Evolutionary conservation across 148 eudicot species (phyloP).

Genomic region (Camellia japonica): DNA sequence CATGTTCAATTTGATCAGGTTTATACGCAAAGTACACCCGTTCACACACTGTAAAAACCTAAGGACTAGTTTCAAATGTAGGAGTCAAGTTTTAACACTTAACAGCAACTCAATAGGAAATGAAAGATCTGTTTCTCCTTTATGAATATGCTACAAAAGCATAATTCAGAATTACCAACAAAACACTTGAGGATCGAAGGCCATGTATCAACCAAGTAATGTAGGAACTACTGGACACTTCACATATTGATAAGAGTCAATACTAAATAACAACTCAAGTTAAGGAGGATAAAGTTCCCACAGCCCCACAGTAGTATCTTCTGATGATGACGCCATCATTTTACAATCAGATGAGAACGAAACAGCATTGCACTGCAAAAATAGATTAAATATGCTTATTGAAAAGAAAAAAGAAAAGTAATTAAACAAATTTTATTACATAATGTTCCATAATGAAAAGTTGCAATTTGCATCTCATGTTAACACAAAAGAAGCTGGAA

Average conservation of each 20-base stretch:
- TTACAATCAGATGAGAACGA: conserved; percentile 62
- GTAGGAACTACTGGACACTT: not conserved
- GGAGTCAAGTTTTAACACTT: no score
- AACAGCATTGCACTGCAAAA: conserved; percentile 75
- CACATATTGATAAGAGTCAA: not conserved
- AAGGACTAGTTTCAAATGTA: no score
- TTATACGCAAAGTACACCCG: no score
- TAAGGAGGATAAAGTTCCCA: conserved; percentile 79
- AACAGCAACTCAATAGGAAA: not conserved
- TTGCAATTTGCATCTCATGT: not conserved
- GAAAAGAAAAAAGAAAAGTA: not conserved
- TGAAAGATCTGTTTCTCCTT: not conserved
- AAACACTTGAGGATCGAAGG: no score
- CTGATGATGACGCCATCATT: conserved; percentile 72
- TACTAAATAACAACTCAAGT: not conserved
- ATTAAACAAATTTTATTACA: not conserved
- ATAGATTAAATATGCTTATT: not conserved
- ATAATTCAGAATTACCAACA: no score
- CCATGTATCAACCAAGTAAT: not conserved
- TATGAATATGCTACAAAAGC: not conserved
- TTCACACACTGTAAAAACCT: no score
- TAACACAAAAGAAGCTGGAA: not conserved
- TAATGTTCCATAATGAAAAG: not conserved
- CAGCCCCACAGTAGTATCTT: conserved; percentile 69
- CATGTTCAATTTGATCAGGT: no score